These are phyloP conservation scores for Saccharomyces hybrid DNA, from an alignment of 1,139 yeast species.

Conservation along the genomic window DNA sequence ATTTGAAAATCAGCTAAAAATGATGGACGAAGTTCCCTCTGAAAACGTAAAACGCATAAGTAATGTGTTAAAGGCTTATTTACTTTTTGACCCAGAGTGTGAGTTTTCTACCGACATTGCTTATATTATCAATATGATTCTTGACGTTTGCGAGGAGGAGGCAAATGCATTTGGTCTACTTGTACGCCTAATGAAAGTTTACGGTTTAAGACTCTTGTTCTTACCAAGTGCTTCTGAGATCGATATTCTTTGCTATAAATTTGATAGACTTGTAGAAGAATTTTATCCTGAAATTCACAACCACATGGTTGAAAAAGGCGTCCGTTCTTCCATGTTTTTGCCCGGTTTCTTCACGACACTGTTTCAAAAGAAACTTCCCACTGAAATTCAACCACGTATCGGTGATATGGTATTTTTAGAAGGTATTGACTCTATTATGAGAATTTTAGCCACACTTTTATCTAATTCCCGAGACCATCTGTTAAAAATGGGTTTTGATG, in stretches of 20 bases:
- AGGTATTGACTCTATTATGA: conserved; percentile 75
- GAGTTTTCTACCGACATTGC: conserved; percentile 72
- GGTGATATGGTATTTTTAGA: conserved; percentile 82
- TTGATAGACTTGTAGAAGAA: conserved; percentile 68
- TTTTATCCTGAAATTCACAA: conserved; percentile 42
- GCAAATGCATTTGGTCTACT: conserved; percentile 57
- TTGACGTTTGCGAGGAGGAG: conserved; percentile 5
- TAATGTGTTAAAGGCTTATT: conserved; percentile 73
- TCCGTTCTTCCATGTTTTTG: conserved; percentile 24
- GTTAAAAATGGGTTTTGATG: conserved; percentile 61
- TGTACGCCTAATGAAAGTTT: conserved; percentile 72
- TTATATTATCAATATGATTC: conserved; percentile 40
- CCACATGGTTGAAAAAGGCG: conserved; percentile 77
- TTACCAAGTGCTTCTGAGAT: conserved; percentile 86
- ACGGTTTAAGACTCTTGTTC: conserved; percentile 62
- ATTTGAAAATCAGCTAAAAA: conserved; percentile 40
- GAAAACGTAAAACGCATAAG: conserved; percentile 51
- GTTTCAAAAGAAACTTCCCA: conserved; percentile 51
- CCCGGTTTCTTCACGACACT: conserved; percentile 1
- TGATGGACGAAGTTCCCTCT: conserved; percentile 73
- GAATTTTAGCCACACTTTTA: conserved; percentile 75
- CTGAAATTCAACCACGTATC: conserved; percentile 72
- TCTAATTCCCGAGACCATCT: conserved; percentile 54
- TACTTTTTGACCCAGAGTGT: conserved; percentile 68
- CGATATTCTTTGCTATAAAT: conserved; percentile 71